Evolutionary conservation across 2,329 filamentous ascomycete genomes (phyloP), one percentile per base, ranked within the genome.

Genomic region (Clonostachys byssicola): DNA sequence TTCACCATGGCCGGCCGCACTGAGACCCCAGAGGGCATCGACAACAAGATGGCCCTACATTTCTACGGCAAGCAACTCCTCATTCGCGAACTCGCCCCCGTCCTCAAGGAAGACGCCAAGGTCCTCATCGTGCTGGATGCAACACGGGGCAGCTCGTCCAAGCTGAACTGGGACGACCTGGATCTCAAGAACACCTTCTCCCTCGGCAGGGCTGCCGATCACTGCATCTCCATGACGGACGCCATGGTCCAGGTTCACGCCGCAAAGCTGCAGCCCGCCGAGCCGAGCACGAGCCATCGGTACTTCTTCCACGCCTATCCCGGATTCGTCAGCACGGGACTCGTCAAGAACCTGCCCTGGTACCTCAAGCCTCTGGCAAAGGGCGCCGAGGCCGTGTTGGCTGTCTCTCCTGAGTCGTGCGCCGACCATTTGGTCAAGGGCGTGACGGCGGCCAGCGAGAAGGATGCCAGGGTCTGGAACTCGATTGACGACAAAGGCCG

Each of bases 11-110:
- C 56, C 5, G 66, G 67, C 1, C 51, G 67, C 36, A 62, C 56
- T 1, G 69, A 74, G 51, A 72, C 72, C 1, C 23, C 63, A 2
- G 73, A 76, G 50, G 70, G 68, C 1, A 64, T 75, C 14, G 69
- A 74, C 43, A 59, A 59, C 42, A 74, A 73, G 51, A 67, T 74
- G 60, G 65, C 63, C 0, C 57, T 75, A n/a, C 69, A 73, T 47
- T 74, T 70, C 51, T 75, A 75, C 48, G 65, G 70, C 14, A 65
- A 63, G 12, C 70, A 74, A 51, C 62, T 71, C 0, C 65, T 75
- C 13, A 64, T 73, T 18, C 55, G 60, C 13, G 66, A 71, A 36
- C 59, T 76, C 5, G 50, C 66, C 1, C 70, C 72, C 0, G 53
- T 58, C 0, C 52, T 73, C n/a, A 62, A 54, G 34, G 52, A 57